Base-by-base conservation (phyloP, 2,329 filamentous ascomycete species). In the Pochonia chlamydosporia region DNA sequence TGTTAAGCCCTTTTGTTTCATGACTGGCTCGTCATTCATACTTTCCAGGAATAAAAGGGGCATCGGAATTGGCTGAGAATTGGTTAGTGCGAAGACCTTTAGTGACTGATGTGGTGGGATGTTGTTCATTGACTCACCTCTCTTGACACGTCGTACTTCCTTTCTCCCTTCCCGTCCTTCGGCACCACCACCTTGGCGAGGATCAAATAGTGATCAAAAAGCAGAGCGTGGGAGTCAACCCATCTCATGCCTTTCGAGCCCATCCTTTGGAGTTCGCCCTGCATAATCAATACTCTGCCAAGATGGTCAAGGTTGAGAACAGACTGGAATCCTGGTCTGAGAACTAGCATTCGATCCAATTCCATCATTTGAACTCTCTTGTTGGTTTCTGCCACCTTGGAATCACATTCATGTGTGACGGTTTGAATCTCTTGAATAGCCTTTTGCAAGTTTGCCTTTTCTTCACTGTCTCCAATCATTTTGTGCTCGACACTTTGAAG, bases 141-240 rank as follows among this genome's bases (percentile, higher is more conserved):
- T 65, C 95, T 91, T 1, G 91, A 96, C 26, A 99, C 92, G 64
- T 99, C 93, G 57, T 93, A 99, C 57, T 88, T 89, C 67, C 86
- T 93, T 46, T 85, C 78, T n/a, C 79, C 79, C 41, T 79, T 81
- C 39, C 82, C 77, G 39, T 83, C 80, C 58, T 90, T 89, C 40
- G 82, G 74, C 10, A 78, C 74, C 3, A 84, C 75, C 7, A 89
- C 76, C 71, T 99, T 99, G 33, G 93, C 87, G 39, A 99, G 71
- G 28, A 99, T 91, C 31, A 99, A 77, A 64, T 96, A 99, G 67
- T 99, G 91, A 59, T 99, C 95, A 61, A 99, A 97, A 0, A 99
- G 76, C 40, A 99, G 78, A 3, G 89, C 90, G 63, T 96, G 90
- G 0, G 89, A 95, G 59, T 99, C 93, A 7, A 97, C 83, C 85